Evolutionary conservation across 2,329 filamentous ascomycete genomes (phyloP).

Genomic region (Paracoccidioides lutzii): DNA sequence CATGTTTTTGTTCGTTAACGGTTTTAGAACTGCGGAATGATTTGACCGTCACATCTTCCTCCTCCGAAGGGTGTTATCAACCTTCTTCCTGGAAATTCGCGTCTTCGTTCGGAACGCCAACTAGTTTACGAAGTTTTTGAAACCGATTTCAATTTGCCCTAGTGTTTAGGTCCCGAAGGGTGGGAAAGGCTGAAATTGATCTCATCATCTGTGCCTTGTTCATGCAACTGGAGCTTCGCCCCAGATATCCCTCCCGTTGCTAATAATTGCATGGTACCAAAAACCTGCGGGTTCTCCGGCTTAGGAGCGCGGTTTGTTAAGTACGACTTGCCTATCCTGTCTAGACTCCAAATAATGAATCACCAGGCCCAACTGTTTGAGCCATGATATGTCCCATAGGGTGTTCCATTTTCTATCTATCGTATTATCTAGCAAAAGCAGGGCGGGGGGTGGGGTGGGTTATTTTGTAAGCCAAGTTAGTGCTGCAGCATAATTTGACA

Average conservation of each 20-base stretch:
- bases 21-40: not conserved
- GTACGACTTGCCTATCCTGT: slow-evolving; percentile 1
- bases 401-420: not conserved
- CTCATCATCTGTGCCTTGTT: not conserved
- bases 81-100: not conserved
- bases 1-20: not conserved
- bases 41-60: not conserved
- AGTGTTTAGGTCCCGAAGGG: not conserved
- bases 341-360: not conserved
- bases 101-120: not conserved
- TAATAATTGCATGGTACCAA: not conserved
- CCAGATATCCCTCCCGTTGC: not conserved
- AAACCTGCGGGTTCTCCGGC: not conserved
- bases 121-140: not conserved
- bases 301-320: not conserved
- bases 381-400: not conserved
- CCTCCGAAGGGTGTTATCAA: not conserved
- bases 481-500: not conserved
- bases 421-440: not conserved
- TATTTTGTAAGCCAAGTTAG: not conserved
- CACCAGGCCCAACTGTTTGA: not conserved
- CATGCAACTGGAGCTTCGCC: not conserved
- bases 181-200: not conserved
- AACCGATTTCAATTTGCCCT: not conserved
- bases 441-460: too few relatives aligned